Evolutionary conservation across 805 yeast genomes (phyloP), one percentile per base, ranked within the genome.

Genomic region (Scheffersomyces ergatensis): DNA sequence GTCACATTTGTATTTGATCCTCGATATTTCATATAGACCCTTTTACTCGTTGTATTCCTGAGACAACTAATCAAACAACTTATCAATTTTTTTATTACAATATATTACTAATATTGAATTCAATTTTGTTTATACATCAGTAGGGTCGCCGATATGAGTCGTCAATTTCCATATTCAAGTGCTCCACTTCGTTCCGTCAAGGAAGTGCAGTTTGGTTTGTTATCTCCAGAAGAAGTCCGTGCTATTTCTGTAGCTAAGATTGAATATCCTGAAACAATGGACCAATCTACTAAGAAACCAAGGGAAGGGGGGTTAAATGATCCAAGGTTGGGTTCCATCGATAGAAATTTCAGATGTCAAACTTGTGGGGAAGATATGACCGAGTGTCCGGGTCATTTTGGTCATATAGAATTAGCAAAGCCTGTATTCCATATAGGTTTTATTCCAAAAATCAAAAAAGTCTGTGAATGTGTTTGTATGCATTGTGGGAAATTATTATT

Each of bases 291-390:
- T 44, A 85, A 85, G 60, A 86, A 87, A 49, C 97, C 98, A 36
- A 82, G 97, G 63, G 90, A 89, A 51, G 97, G 97, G 48, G 99
- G 99, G 45, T 73, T 93, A 47, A 92, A 90, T 62, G 99, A 95
- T 64, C 98, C 99, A 45, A 82, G 98, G 55, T 75, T 93, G 46
- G 99, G 99, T 37, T 86, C 97, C 4, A 90, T 93, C 54, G 99
- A 93, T 67, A 83, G 99, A 64, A 92, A 90, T 63, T 87, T 86
- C 76, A 89, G 88, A 72, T 93, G 99, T 76, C 98, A 92, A 74
- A 93, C 99, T 18, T 93, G 99, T 76, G 95, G 97, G 57, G 99
- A 93, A 65, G 97, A 92, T 55, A 93, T 93, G 97, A 88, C 92
- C 45, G 98, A 93, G 63, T 93, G 99, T 68, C 98, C 98, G 0